These are phyloP conservation scores for Colletotrichum tropicale DNA, from an alignment of 2,329 filamentous ascomycete genomes.

Conservation along the genomic window DNA sequence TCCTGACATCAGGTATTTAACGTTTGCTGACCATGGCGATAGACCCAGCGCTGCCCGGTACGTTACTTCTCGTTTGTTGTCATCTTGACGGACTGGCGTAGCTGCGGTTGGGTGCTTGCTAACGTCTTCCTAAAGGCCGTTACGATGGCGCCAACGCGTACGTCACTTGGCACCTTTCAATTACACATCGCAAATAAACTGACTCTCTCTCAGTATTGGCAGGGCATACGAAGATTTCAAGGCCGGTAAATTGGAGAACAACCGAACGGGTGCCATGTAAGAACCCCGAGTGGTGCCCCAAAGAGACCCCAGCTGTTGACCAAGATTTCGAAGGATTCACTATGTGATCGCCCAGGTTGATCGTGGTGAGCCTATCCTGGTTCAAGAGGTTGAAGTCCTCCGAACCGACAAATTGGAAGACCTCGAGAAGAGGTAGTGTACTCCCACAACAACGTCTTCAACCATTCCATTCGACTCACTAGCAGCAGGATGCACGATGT, in stretches of 20 bases:
- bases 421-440: slow-evolving; percentile 56
- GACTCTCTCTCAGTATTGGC: slow-evolving; percentile 55
- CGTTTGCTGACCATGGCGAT: neutral
- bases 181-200: neutral
- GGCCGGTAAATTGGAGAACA: slow-evolving; percentile 65
- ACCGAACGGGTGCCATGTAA: slow-evolving; percentile 76
- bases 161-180: neutral
- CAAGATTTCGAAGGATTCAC: slow-evolving; percentile 62
- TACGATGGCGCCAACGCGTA: slow-evolving; percentile 76
- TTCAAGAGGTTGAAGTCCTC: slow-evolving; percentile 69
- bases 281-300: neutral
- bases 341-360: slow-evolving; percentile 84
- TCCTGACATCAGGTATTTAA: neutral
- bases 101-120: neutral
- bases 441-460: neutral
- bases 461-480: neutral
- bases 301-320: neutral
- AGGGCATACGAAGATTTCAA: slow-evolving; percentile 77
- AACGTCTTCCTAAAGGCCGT: slow-evolving; percentile 51
- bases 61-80: slow-evolving; percentile 25
- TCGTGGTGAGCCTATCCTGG: slow-evolving; percentile 59
- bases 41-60: slow-evolving; percentile 61
- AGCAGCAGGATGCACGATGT: slow-evolving; percentile 68
- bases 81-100: neutral
- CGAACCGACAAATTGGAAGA: slow-evolving; percentile 57